phyloP scores from a whole-genome alignment of 2,329 filamentous ascomycete genomes.

The Exutisphaerella laricina region DNA sequence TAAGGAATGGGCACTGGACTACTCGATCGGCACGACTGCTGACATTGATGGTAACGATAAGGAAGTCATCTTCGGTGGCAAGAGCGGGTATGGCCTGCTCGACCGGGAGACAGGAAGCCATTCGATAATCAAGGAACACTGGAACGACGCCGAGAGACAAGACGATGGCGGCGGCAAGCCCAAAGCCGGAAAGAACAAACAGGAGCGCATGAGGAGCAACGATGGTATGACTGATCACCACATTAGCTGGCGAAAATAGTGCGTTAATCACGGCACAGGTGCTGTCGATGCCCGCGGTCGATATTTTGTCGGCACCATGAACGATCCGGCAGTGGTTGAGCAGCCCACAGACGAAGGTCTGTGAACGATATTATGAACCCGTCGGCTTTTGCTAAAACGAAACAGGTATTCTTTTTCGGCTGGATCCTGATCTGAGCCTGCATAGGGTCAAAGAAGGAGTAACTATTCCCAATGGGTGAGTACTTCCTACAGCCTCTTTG shows the following conservation, averaged over 20 bases:
- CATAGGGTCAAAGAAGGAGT: constrained; percentile 53
- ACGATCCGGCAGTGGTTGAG: constrained; percentile 55
- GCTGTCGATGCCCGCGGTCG: constrained; percentile 55
- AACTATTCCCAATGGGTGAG: constrained; percentile 16
- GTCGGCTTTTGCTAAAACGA: too few species aligned
- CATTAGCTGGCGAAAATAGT: too few species aligned
- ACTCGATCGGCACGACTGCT: constrained; percentile 59
- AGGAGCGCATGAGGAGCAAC: constrained; percentile 59
- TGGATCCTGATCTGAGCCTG: constrained; percentile 57
- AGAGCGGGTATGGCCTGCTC: constrained; percentile 74
- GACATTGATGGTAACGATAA: constrained; percentile 66
- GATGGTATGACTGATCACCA: constrained; percentile 73
- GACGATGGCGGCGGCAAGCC: constrained; percentile 30
- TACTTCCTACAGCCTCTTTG: too few species aligned
- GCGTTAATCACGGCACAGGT: too few species aligned
- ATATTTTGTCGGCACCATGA: constrained; percentile 85
- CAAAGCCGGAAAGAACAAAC: constrained; percentile 33
- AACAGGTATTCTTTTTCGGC: constrained; percentile 69
- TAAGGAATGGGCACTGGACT: constrained; percentile 51
- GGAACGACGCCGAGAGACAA: constrained; percentile 47
- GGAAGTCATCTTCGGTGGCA: constrained; percentile 70
- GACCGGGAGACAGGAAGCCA: constrained; percentile 56
- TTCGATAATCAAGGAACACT: constrained; percentile 53
- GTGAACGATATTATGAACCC: too few species aligned
- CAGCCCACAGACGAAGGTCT: constrained; percentile 36